Conservation (phyloP, 2,329 filamentous ascomycete species). For the Aspergillus tamarii region DNA sequence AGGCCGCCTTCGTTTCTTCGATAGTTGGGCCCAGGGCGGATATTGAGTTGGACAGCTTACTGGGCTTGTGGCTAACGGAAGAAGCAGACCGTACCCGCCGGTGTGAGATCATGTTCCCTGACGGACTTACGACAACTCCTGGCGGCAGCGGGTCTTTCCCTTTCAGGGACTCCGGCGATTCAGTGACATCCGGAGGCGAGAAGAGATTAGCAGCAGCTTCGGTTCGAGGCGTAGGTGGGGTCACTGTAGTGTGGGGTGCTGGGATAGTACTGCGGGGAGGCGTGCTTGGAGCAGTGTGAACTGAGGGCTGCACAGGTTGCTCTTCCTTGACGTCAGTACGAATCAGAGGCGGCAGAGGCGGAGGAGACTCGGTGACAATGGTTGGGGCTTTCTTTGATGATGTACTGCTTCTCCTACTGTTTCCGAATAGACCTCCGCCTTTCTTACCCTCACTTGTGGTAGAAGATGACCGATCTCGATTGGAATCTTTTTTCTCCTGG, state of each 20-base stretch:
- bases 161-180: conserved; percentile 44
- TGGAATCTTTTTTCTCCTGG: conserved; percentile 55
- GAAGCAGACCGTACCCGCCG: conserved; percentile 63
- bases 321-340: conserved; percentile 34
- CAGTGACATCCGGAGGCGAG: conserved; percentile 33
- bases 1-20: conserved; percentile 60
- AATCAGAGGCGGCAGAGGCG: conserved; percentile 39
- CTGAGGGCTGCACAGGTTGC: conserved; percentile 27
- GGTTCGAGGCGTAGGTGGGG: conserved; percentile 62
- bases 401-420: conserved; percentile 38
- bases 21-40: conserved; percentile 72
- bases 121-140: conserved; percentile 62
- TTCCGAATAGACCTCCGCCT: conserved; percentile 42
- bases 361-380: conserved; percentile 29
- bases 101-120: conserved; percentile 75
- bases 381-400: conserved; percentile 36
- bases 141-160: conserved; percentile 31
- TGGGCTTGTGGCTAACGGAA: conserved; percentile 62
- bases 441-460: conserved; percentile 49
- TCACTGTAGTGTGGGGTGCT: conserved; percentile 58
- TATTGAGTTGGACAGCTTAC: conserved; percentile 81
- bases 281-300: conserved; percentile 33
- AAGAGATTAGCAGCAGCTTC: conserved; percentile 39
- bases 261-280: conserved; percentile 36
- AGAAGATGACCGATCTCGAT: conserved; percentile 48